Evolutionary conservation across 257 asterid genomes (phyloP), one percentile per base, ranked within the genome.

Genomic region (Verbascum thapsus): DNA sequence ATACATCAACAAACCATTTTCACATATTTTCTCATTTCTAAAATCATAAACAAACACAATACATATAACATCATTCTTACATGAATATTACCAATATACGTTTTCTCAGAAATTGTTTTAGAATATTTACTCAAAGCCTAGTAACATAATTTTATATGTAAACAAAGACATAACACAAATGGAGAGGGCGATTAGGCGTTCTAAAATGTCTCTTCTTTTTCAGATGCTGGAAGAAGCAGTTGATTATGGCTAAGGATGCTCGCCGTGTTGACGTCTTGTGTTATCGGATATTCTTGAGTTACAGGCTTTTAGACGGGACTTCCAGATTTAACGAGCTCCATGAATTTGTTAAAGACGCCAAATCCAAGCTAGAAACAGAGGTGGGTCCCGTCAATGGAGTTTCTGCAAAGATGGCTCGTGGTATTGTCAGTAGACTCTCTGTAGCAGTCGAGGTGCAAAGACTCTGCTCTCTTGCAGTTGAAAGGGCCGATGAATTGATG

Each of bases 151-250:
- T n/a, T n/a, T n/a, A n/a, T n/a, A n/a, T n/a, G n/a, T n/a, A n/a
- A n/a, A n/a, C n/a, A n/a, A n/a, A n/a, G n/a, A n/a, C n/a, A n/a
- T n/a, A n/a, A n/a, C n/a, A n/a, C n/a, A n/a, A n/a, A n/a, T n/a
- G n/a, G n/a, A n/a, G n/a, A n/a, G n/a, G n/a, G n/a, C n/a, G n/a
- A n/a, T 5, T 26, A 40, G 51, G 19, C 53, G 56, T 60, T 48
- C 48, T 32, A 32, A 39, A 35, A 12, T 19, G 67, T 37, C 26
- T 6, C 53, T 40, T 72, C 22, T 53, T 66, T 70, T 70, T 54
- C 83, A 86, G 95, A 70, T 80, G 72, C 66, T 86, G 95, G 95
- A 84, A 81, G 83, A 86, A 86, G 66, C 95, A 86, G 76, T 71
- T 84, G 60, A 65, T 16, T 53, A 70, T 81, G 41, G 95, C 95